Evolutionary conservation across 768 basidiomycete species (phyloP).

Genomic region (Phylloporus sp.): DNA sequence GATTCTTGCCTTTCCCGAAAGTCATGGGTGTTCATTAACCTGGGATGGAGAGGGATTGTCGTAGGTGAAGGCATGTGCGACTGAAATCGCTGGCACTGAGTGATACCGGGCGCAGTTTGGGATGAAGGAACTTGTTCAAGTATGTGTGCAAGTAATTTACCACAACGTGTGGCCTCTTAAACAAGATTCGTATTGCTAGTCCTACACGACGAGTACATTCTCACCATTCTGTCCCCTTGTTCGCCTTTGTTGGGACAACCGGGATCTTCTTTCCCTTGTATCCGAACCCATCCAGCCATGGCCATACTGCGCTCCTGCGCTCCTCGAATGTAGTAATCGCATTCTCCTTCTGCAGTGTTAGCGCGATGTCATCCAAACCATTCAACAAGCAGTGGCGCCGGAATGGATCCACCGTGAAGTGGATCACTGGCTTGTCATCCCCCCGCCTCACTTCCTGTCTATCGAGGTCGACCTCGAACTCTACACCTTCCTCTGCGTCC

Average conservation of each 20-base stretch:
- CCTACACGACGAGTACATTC: no score
- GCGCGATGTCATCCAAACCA: conserved; percentile 92
- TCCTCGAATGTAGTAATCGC: conserved; percentile 80
- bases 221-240: conserved; percentile 71
- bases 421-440: conserved; percentile 68
- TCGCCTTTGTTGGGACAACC: conserved; percentile 36
- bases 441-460: conserved; percentile 71
- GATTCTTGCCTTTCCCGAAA: conserved; percentile 16
- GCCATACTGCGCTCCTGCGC: conserved; percentile 74
- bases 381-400: conserved; percentile 91
- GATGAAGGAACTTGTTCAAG: neutral
- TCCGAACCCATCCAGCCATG: conserved; percentile 96
- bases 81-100: conserved; percentile 1
- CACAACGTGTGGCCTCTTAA: no score
- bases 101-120: no score
- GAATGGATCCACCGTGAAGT: conserved; percentile 87
- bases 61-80: conserved; percentile 16
- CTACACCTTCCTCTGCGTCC: conserved; percentile 72
- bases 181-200: conserved; percentile 9
- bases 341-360: conserved; percentile 79
- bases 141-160: conserved; percentile 3
- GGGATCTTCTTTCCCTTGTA: conserved; percentile 80
- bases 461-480: conserved; percentile 83
- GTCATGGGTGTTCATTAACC: conserved; percentile 5
- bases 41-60: conserved; percentile 10